Conservation (phyloP, 352 stramenopile genomes). For the Globisporangium spinosum region DNA sequence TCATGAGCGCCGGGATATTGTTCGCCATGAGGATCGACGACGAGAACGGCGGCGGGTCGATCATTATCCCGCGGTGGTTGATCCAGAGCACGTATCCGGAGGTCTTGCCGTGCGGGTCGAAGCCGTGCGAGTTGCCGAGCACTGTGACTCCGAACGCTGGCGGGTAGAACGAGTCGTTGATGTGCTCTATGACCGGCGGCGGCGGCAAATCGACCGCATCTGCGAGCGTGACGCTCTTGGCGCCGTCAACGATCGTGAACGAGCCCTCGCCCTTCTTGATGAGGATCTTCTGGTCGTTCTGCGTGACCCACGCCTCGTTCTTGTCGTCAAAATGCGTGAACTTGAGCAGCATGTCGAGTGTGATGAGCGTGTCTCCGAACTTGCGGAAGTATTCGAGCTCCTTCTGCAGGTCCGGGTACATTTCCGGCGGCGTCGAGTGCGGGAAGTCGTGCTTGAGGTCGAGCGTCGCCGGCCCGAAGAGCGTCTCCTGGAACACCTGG, state of each 20-base stretch:
- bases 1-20: conserved; percentile 90
- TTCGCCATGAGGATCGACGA: conserved; percentile 82
- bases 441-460: conserved; percentile 81
- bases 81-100: conserved; percentile 97
- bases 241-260: conserved; percentile 63
- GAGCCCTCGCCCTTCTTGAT: conserved; percentile 64
- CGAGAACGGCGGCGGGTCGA: conserved; percentile 93
- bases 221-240: conserved; percentile 51
- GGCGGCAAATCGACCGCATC: conserved; percentile 56
- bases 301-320: conserved; percentile 47
- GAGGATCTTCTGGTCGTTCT: conserved; percentile 58
- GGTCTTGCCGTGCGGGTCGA: conserved; percentile 92
- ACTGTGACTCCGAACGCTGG: conserved; percentile 95
- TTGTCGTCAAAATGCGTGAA: conserved; percentile 85
- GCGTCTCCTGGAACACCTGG: conserved; percentile 87
- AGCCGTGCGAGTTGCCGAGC: conserved; percentile 94
- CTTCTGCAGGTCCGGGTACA: conserved; percentile 72
- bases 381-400: conserved; percentile 90
- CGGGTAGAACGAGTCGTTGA: conserved; percentile 86
- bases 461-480: conserved; percentile 73
- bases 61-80: conserved; percentile 95
- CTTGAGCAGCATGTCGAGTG: conserved; percentile 84
- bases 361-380: conserved; percentile 88
- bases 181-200: conserved; percentile 31
- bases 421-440: conserved; percentile 40